Base-by-base conservation (phyloP, 257 asterid species). In the Solanum peruvianum region DNA sequence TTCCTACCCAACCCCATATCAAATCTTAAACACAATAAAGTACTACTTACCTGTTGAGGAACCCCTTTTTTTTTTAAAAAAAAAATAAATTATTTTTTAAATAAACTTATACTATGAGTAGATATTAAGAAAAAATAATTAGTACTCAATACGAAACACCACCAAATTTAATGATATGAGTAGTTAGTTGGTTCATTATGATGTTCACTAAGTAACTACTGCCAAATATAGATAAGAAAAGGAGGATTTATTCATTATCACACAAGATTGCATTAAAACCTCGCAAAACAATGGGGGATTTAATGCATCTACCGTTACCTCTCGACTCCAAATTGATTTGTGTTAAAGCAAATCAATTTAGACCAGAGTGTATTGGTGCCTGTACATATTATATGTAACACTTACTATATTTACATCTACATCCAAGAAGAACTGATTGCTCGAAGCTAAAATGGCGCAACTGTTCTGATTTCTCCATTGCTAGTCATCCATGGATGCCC, bases 401-500 rank as follows among this genome's bases (percentile, higher is more conserved):
- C 66, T 27, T 25, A 47, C 16, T 80, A 52, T 47, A 80, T 47
- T 18, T 10, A 27, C 49, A 35, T 37, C 81, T 10, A 27, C 49
- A 35, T 37, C 81, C 25, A 37, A 18, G 44, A 78, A 5, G 27
- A 45, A 80, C 11, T 29, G 3, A 47, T 29, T 47, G 27, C 67
- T 47, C 42, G 14, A 23, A 49, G 11, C 66, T 80, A 80, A 80
- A 80, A 47, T 49, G 35, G 45, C 20, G 44, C 4, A 49, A 52
- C 87, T 31, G 52, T 70, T 58, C 82, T 86, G 35, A 44, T 70
- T 85, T 86, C 73, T 86, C 86, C 83, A 1, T 80, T 81, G 70
- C 88, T 45, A 62, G 70, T 81, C 88, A 87, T 45, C 88, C 88
- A 87, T 66, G 86, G 82, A 27, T 87, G 86, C 70, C 88, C 88